Percentiles rank a stretch among this genome's conserved stretches.
Evolutionary conservation across 2,329 filamentous ascomycete species (phyloP).

Genomic region (Magnaporthiopsis incrustans): DNA sequence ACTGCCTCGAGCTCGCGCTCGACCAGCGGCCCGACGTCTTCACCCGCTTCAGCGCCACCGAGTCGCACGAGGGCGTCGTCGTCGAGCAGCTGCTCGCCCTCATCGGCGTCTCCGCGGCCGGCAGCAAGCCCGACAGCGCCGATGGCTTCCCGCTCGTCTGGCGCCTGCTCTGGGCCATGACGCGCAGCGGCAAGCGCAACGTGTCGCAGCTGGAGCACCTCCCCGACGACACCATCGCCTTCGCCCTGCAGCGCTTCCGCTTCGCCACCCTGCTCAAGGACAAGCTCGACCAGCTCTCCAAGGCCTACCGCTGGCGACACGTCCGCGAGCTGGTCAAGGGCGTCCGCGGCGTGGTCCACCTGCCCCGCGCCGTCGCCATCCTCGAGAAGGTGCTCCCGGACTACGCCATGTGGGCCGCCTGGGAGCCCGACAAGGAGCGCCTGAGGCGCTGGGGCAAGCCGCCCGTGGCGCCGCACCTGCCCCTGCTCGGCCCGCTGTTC

Average conservation of each 20-base stretch:
- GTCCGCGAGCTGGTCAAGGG: not conserved
- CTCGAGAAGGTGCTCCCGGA: not conserved
- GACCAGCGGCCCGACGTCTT: not conserved
- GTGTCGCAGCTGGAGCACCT: not conserved
- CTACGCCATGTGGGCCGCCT: conserved; percentile 1
- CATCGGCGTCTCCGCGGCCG: not conserved
- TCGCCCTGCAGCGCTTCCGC: not conserved
- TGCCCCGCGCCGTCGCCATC: not conserved
- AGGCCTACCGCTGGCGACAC: not conserved
- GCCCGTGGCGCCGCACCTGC: not conserved
- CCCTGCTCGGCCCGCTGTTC: not conserved
- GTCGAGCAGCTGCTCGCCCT: not conserved
- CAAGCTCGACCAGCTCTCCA: not conserved
- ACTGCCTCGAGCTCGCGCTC: not conserved
- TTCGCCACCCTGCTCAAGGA: not conserved
- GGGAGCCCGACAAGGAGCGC: not conserved
- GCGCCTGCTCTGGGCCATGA: not conserved
- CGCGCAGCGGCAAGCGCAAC: not conserved
- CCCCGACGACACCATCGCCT: not conserved
- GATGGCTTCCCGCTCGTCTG: not conserved
- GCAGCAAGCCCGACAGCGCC: not conserved
- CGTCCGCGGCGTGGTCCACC: not conserved
- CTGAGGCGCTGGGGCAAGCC: not conserved
- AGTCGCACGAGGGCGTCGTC: not conserved
- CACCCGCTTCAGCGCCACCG: no score